Evolutionary conservation across 305 asterid species (phyloP).

Genomic region (Euphrasia arctica): DNA sequence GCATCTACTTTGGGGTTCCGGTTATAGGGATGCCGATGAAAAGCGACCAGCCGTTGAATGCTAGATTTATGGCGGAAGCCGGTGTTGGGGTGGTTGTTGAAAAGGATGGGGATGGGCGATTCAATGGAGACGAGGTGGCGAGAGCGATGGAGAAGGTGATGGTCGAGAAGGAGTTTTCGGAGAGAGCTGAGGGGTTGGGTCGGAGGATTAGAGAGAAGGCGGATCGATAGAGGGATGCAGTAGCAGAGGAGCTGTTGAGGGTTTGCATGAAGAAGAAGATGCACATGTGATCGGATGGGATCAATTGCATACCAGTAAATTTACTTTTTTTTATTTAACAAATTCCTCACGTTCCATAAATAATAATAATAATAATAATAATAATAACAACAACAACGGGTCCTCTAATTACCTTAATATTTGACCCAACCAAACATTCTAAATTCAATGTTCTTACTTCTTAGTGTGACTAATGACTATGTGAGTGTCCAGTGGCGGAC

Average conservation of each 20-base stretch:
- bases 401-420: no score
- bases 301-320: no score
- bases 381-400: no score
- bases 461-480: no score
- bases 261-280: conserved; percentile 20
- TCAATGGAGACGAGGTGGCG: conserved; percentile 28
- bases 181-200: conserved; percentile 18
- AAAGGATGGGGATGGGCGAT: conserved; percentile 22
- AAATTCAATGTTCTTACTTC: no score
- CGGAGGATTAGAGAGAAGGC: conserved; percentile 18
- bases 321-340: no score
- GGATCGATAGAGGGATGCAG: conserved; percentile 16
- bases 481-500: no score
- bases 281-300: no score
- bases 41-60: conserved; percentile 29
- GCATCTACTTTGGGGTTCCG: conserved; percentile 30
- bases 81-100: conserved; percentile 36
- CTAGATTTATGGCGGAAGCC: conserved; percentile 27
- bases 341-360: no score
- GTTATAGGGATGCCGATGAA: conserved; percentile 37
- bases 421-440: no score
- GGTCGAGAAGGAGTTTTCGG: conserved; percentile 26
- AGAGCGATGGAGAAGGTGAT: conserved; percentile 31
- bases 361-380: no score
- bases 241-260: conserved; percentile 20